Evolutionary conservation across 257 asterid genomes (phyloP).

Genomic region (Verbascum thapsus): DNA sequence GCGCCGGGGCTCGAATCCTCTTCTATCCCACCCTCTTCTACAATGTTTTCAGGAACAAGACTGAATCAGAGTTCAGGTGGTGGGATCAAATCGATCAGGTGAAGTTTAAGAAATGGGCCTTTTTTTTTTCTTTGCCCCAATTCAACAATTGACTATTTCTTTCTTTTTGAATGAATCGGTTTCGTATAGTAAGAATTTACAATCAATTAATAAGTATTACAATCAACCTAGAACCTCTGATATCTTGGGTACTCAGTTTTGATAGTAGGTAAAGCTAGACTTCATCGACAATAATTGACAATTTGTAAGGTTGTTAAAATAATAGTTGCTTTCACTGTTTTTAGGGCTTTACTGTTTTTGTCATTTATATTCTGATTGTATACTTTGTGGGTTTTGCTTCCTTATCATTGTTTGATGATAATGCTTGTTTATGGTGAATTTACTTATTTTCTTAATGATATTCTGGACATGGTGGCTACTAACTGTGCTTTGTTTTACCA

Average conservation of each 20-base stretch:
- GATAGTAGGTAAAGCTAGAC: no score
- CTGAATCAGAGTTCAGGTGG: conserved; percentile 88
- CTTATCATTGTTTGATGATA: conserved; percentile 3
- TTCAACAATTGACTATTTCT: not conserved
- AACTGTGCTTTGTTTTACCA: not conserved
- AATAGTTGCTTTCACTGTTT: not conserved
- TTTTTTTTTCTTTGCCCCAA: not conserved
- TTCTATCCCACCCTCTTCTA: conserved; percentile 92
- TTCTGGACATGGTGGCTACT: not conserved
- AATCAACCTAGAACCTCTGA: no score
- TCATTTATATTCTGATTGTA: not conserved
- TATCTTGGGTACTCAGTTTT: no score
- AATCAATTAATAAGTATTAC: no score
- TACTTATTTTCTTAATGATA: conserved; percentile 2
- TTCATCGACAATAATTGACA: no score
- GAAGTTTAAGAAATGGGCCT: not conserved
- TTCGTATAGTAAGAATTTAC: no score
- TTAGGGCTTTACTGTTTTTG: not conserved
- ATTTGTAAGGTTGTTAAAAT: not conserved
- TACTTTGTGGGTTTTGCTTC: conserved; percentile 17
- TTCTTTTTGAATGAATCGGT: no score
- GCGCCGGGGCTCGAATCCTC: conserved; percentile 96
- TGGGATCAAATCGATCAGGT: conserved; percentile 98
- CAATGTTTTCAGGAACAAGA: conserved; percentile 84
- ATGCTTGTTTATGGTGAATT: conserved; percentile 21